These are phyloP conservation scores for Adansonia digitata DNA, from an alignment of 345 rosid species.

Conservation along the genomic window DNA sequence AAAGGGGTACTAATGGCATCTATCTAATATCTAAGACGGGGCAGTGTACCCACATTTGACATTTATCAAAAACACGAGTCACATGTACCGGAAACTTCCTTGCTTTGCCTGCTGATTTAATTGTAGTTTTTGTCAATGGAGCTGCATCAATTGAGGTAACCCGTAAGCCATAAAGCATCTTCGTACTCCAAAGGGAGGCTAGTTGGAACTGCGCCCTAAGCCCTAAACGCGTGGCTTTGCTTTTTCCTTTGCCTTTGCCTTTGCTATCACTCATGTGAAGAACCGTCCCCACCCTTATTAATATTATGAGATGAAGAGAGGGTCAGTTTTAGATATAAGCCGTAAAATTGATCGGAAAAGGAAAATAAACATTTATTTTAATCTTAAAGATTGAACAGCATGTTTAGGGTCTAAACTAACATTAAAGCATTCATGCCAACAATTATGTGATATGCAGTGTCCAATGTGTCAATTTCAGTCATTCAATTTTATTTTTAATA, in stretches of 20 bases:
- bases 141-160: background rate
- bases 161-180: no score
- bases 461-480: no score
- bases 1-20: background rate
- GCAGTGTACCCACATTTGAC: background rate
- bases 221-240: no score
- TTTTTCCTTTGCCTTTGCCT: no score
- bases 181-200: background rate
- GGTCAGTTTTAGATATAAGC: background rate
- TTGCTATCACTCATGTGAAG: background rate
- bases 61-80: slow-evolving; percentile 32
- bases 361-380: no score
- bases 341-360: no score
- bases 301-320: background rate
- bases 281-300: background rate
- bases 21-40: background rate
- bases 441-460: no score
- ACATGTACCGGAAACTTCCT: slow-evolving; percentile 1
- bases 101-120: background rate
- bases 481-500: no score
- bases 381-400: no score
- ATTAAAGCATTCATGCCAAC: no score
- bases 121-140: background rate
- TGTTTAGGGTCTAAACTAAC: no score
- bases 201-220: background rate